A percentile compares a stretch with the other conserved stretches of the same genome.
Evolutionary conservation across 2,329 filamentous ascomycete species (phyloP).

Genomic region (Beauveria bassiana): DNA sequence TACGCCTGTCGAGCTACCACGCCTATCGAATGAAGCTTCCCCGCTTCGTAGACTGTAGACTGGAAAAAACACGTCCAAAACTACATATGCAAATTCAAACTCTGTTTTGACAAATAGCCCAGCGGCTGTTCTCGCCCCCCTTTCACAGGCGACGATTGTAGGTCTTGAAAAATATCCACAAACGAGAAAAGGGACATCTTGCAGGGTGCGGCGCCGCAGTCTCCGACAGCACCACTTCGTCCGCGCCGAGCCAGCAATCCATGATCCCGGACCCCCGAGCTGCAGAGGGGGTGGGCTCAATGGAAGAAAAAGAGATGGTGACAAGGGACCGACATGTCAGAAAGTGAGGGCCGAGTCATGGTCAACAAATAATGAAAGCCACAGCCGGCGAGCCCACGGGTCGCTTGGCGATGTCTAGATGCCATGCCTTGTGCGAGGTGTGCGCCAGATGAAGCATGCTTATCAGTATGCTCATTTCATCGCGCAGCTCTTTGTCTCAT

Average conservation of each 20-base stretch:
- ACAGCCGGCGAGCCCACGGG: not conserved
- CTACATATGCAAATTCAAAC: not conserved
- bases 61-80: no score
- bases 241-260: not conserved
- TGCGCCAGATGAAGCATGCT: not conserved
- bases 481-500: not conserved
- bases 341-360: not conserved
- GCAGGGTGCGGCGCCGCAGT: not conserved
- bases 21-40: no score
- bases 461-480: not conserved
- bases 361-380: not conserved
- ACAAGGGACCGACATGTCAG: not conserved
- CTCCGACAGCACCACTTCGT: not conserved
- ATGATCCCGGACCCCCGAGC: not conserved
- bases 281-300: no score
- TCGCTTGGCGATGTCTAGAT: not conserved
- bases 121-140: not conserved
- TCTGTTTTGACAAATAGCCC: not conserved
- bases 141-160: not conserved
- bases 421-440: not conserved
- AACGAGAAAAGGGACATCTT: constrained; percentile 2
- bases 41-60: no score
- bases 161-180: not conserved
- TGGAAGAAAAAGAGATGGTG: no score
- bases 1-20: no score